phyloP scores from a whole-genome alignment of 2,329 filamentous ascomycete species.

The Fusarium subglutinans region DNA sequence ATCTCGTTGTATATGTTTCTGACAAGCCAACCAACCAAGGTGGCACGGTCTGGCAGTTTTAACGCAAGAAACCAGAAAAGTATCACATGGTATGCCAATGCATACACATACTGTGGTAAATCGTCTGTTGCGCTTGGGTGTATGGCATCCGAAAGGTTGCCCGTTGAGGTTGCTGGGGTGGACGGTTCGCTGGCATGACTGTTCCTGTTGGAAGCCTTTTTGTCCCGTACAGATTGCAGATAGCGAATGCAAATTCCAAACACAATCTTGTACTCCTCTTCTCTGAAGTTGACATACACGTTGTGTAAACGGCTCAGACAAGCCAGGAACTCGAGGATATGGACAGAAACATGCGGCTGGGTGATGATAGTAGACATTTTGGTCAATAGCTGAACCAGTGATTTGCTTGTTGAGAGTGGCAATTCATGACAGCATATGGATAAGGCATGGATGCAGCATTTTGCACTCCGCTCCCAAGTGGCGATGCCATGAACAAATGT shows the following conservation, averaged over 20 bases:
- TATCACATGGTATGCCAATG: constrained; percentile 93
- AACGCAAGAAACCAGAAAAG: constrained; percentile 96
- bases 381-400: constrained; percentile 84
- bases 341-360: constrained; percentile 88
- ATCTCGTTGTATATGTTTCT: constrained; percentile 84
- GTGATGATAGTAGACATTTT: constrained; percentile 98
- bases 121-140: constrained; percentile 66
- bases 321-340: constrained; percentile 95
- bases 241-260: constrained; percentile 97
- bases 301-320: constrained; percentile 85
- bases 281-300: constrained; percentile 86
- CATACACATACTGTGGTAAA: constrained; percentile 91
- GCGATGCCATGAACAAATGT: constrained; percentile 87
- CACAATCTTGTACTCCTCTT: constrained; percentile 92
- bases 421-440: constrained; percentile 96
- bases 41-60: constrained; percentile 83
- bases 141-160: constrained; percentile 28
- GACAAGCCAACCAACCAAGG: constrained; percentile 89
- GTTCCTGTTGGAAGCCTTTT: constrained; percentile 58
- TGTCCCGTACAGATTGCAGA: constrained; percentile 85
- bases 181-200: constrained; percentile 57
- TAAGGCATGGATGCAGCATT: constrained; percentile 92
- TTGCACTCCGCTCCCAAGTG: constrained; percentile 85
- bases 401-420: constrained; percentile 85
- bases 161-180: constrained; percentile 39